phyloP scores from a whole-genome alignment of 352 stramenopile species.

The Globisporangium camurandrum region DNA sequence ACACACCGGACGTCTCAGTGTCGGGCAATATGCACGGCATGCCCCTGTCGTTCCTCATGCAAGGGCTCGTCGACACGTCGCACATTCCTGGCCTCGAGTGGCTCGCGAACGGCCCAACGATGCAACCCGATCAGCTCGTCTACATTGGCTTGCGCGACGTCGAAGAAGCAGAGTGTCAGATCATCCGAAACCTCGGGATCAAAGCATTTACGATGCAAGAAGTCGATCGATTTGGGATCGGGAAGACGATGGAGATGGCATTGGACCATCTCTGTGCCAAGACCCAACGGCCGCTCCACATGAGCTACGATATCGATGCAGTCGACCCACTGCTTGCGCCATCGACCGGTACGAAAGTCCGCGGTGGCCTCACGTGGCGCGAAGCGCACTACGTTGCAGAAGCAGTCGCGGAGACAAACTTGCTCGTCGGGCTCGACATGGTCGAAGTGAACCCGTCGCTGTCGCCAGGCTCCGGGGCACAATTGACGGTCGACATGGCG shows the following conservation, averaged over 20 bases:
- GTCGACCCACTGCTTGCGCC: slow-evolving; percentile 92
- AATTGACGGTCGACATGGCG: slow-evolving; percentile 92
- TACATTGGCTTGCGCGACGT: slow-evolving; percentile 95
- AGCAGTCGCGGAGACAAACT: slow-evolving; percentile 86
- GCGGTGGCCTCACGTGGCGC: slow-evolving; percentile 93
- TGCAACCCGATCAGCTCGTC: slow-evolving; percentile 88
- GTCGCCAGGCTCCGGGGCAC: slow-evolving; percentile 76
- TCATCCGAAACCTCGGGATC: slow-evolving; percentile 91
- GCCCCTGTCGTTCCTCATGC: slow-evolving; percentile 93
- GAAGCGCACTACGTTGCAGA: slow-evolving; percentile 96
- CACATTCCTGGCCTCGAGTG: slow-evolving; percentile 93
- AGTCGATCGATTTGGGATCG: slow-evolving; percentile 95
- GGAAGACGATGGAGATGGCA: slow-evolving; percentile 94
- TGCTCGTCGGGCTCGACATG: slow-evolving; percentile 89
- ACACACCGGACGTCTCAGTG: slow-evolving; percentile 88
- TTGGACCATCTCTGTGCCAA: slow-evolving; percentile 90
- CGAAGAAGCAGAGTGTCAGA: slow-evolving; percentile 84
- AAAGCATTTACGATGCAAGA: slow-evolving; percentile 96
- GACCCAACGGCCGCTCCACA: slow-evolving; percentile 89
- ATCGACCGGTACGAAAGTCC: slow-evolving; percentile 93
- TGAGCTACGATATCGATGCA: slow-evolving; percentile 98
- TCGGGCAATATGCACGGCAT: slow-evolving; percentile 98
- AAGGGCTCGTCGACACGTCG: slow-evolving; percentile 81
- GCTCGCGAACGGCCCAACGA: slow-evolving; percentile 67
- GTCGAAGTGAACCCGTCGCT: slow-evolving; percentile 94